Evolutionary conservation across 2,329 filamentous ascomycete species (phyloP), one percentile per base, ranked within the genome.

Genomic region (Neodidymelliopsis sp.): DNA sequence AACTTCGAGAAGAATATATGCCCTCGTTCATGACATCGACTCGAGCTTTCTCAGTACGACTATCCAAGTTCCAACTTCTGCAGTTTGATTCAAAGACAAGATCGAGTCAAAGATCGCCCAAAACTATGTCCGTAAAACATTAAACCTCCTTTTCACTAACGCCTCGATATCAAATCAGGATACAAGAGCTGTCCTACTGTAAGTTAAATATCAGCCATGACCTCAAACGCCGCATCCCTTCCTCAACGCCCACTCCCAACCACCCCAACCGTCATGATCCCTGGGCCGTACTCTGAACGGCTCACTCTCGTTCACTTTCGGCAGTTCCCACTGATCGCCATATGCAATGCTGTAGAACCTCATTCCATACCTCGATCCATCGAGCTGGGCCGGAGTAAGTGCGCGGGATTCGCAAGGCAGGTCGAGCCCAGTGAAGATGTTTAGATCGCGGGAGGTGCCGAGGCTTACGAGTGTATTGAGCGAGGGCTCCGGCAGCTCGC

Each of bases 241-340:
- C 33, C 24, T 24, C 8, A 50, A 23, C n/a, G 50, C 59, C 59
- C 61, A 62, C 20, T 59, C 48, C 55, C 43, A 45, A n/a, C 58
- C 58, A 12, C 59, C 61, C 61, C 61, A 66, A 2, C 58, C 59
- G 6, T 48, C 49, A 42, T 62, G 56, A 4, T 57, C 42, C 9
- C 39, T 43, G 0, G 60, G 61, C 3, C 57, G 37, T 2, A 62
- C 54, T 16, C 58, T 29, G 20, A 59, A 62, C 4, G 46, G 35
- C 29, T 51, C 33, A 0, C 15, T 29, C 9, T 43, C 27, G 2
- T 37, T 27, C 3, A 23, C 27, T 20, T n/a, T 44, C 9, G 54
- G 52, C 8, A 49, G 38, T 9, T 42, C 41, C 63, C 63, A 65
- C 9, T 12, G 10, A 6, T 59, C 54, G 1, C 47, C 49, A 2